phyloP scores from a whole-genome alignment of 2,329 filamentous ascomycete species.

The Stagonosporopsis rhizophila region DNA sequence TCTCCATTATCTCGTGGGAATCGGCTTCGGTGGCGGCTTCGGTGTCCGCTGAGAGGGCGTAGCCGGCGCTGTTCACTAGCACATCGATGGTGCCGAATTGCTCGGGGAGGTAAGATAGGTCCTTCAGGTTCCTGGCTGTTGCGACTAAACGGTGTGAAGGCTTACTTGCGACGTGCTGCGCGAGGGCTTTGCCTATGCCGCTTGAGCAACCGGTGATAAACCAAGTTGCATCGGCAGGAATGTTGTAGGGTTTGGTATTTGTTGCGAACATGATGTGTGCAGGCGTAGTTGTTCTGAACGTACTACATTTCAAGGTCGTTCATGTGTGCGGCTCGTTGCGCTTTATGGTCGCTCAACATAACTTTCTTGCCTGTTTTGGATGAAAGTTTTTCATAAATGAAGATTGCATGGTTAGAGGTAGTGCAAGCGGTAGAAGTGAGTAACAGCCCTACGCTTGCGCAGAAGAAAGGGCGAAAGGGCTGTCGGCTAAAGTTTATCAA shows the following conservation, averaged over 20 bases:
- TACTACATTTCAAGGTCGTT: not conserved
- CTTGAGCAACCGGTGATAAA: constrained; percentile 56
- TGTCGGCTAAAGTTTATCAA: not conserved
- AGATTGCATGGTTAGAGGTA: not conserved
- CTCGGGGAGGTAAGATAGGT: constrained; percentile 58
- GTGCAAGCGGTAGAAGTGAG: not conserved
- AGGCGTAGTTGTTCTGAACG: not conserved
- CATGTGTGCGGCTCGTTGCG: not conserved
- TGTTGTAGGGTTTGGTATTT: constrained; percentile 11
- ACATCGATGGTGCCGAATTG: constrained; percentile 70
- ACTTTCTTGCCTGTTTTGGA: not conserved
- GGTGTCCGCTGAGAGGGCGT: constrained; percentile 42
- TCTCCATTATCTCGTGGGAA: constrained; percentile 50
- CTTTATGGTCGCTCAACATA: not conserved
- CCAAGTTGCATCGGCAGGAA: constrained; percentile 8
- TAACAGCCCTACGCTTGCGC: not conserved
- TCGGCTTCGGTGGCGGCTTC: constrained; percentile 45
- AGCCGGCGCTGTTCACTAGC: constrained; percentile 57
- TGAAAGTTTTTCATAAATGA: not conserved
- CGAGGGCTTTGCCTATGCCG: constrained; percentile 56
- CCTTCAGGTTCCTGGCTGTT: constrained; percentile 55
- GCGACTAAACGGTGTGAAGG: constrained; percentile 54
- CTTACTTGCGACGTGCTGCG: constrained; percentile 49
- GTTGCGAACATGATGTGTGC: constrained; percentile 6
- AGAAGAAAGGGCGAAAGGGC: constrained; percentile 14